Percentiles rank a stretch among this genome's conserved stretches.
Evolutionary conservation across 768 basidiomycete genomes (phyloP).

Genomic region (Hericium coralloides): DNA sequence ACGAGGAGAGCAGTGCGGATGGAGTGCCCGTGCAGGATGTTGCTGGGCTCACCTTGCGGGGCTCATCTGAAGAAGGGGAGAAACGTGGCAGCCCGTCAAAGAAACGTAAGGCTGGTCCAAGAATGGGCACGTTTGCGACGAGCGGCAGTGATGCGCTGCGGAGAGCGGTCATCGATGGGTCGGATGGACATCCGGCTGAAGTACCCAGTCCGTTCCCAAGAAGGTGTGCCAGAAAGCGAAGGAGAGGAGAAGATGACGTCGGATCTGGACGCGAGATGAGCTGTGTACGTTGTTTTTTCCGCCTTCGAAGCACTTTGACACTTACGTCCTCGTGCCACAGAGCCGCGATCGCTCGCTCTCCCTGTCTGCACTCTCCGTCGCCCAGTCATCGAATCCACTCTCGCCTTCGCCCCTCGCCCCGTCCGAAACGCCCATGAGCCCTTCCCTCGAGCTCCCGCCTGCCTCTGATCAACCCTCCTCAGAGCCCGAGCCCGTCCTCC

Average conservation of each 20-base stretch:
- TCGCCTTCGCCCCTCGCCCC: constrained; percentile 19
- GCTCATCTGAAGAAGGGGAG: constrained; percentile 5
- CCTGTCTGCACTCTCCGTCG: constrained; percentile 10
- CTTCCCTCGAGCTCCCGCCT: constrained; percentile 25
- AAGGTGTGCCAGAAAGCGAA: constrained; percentile 4
- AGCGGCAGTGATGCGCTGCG: constrained; percentile 1
- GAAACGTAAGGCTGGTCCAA: neutral
- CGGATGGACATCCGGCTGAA: neutral
- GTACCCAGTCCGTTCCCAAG: constrained; percentile 13
- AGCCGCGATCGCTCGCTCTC: constrained; percentile 20
- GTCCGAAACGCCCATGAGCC: constrained; percentile 22
- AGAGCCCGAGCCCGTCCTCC: constrained; percentile 40
- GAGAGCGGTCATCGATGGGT: constrained; percentile 16
- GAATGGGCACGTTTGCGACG: constrained; percentile 13
- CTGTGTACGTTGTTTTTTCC: constrained; percentile 1
- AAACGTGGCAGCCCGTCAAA: neutral
- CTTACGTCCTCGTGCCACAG: constrained; percentile 20
- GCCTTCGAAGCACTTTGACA: neutral
- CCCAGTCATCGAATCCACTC: constrained; percentile 23
- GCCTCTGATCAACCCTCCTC: constrained; percentile 16
- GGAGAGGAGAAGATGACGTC: constrained; percentile 1
- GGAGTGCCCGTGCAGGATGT: constrained; percentile 10
- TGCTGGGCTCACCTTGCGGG: constrained; percentile 9
- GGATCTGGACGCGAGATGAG: constrained; percentile 7
- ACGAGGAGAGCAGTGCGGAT: constrained; percentile 1